Evolutionary conservation across 2,329 filamentous ascomycete species (phyloP), one percentile per base, ranked within the genome.

Genomic region (Rugonectria rugulosa): DNA sequence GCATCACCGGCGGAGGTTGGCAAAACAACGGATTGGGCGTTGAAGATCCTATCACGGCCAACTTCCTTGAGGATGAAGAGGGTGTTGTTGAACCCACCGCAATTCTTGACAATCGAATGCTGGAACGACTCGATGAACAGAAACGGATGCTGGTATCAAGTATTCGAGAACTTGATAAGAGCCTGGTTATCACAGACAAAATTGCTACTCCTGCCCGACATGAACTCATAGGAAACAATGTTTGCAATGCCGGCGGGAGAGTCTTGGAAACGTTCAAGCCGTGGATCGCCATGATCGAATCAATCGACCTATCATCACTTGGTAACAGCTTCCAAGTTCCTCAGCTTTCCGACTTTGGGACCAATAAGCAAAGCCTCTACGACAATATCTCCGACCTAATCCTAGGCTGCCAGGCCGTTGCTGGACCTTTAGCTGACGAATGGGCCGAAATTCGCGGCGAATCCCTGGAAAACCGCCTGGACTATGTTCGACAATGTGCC

Each of bases 391-490:
- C 92, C 8, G 95, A 98, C 71, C 83, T 99, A 23, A 77, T 98
- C 4, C 77, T 97, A 44, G 87, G 89, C 55, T 97, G 93, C 68
- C 95, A 99, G 74, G 87, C 90, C 20, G 89, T 98, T n/a, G 91
- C 92, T 6, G 91, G 91, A 8, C 95, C 95, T 6, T 75, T 99
- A 37, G 91, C 89, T 8, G 95, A 99, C 70, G 95, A 99, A 75
- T 99, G 95, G 95, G 87, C 93, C 4, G 92, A 97, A 71, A 81
- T 93, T n/a, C 87, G 92, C 37, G 92, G 92, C 2, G 92, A 96
- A 70, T 90, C 93, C 7, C 79, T 99, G 24, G 94, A 97, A 69
- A 91, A 91, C 63, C 87, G 95, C 19, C 75, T 98, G 21, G 90
- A 89, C 61, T 88, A 90, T 60, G 92, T 97, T 55, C 86, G 89